Evolutionary conservation across 495 filamentous ascomycete genomes (phyloP).

Genomic region (Bombardia bombarda): DNA sequence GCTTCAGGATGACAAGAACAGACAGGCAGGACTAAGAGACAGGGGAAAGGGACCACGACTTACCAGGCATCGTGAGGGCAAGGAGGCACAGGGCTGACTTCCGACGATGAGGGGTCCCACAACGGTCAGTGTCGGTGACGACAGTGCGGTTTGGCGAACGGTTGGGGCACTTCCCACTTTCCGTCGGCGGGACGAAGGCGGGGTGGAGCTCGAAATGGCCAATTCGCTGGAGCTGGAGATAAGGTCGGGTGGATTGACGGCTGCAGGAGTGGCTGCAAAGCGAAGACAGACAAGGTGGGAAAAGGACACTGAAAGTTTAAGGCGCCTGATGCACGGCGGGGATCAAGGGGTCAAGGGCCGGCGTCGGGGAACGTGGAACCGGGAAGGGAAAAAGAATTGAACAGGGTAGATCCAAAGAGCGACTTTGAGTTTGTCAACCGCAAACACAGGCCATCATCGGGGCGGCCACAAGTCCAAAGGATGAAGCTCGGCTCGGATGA

Average conservation of each 20-base stretch:
- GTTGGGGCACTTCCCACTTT: not conserved
- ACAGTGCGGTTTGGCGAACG: not conserved
- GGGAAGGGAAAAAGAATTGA: constrained; percentile 10
- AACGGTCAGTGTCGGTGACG: not conserved
- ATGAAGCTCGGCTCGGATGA: constrained; percentile 7
- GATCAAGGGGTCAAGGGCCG: no score
- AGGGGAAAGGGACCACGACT: not conserved
- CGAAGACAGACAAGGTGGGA: no score
- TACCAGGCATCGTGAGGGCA: constrained; percentile 1
- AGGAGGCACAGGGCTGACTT: no score
- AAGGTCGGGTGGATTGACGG: not conserved
- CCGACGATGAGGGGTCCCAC: constrained; percentile 1
- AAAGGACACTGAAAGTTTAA: no score
- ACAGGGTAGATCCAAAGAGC: constrained; percentile 14
- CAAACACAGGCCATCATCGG: constrained; percentile 24
- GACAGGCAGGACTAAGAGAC: not conserved
- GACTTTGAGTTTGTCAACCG: constrained; percentile 29
- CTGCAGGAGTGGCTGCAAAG: not conserved
- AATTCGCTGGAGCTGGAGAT: not conserved
- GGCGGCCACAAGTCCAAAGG: constrained; percentile 13
- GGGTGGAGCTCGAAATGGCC: constrained; percentile 2
- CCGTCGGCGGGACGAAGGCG: not conserved
- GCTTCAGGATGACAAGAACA: no score
- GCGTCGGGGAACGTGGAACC: no score
- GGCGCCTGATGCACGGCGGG: no score